Conservation (phyloP, 495 filamentous ascomycete species). For the Penicillium egyptiacum region DNA sequence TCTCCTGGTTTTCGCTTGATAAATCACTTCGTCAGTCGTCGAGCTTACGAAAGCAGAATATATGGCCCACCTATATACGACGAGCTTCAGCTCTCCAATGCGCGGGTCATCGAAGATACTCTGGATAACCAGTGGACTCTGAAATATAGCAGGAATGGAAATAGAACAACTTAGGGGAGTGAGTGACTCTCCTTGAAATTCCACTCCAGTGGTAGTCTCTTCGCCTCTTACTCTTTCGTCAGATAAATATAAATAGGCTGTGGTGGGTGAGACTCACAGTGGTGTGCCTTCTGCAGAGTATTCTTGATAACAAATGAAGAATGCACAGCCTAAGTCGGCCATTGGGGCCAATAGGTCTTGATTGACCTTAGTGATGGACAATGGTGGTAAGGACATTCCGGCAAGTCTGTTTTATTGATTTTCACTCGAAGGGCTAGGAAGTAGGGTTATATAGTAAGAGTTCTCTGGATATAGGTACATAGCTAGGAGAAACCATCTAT, state of each 20-base stretch:
- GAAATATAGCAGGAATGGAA: conserved; percentile 4
- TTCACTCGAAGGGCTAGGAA: no score
- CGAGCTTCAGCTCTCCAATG: conserved; percentile 3
- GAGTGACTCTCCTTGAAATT: not conserved
- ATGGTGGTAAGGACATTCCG: no score
- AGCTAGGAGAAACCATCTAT: no score
- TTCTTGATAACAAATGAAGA: conserved; percentile 7
- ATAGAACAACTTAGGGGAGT: not conserved
- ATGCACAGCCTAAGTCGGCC: no score
- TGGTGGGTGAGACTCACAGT: conserved; percentile 1
- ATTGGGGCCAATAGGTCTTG: no score
- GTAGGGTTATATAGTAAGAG: no score
- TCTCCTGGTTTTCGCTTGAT: not conserved
- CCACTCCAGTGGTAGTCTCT: conserved; percentile 7
- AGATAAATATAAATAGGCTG: not conserved
- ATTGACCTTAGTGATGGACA: no score
- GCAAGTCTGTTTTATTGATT: no score
- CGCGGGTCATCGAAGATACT: conserved; percentile 4
- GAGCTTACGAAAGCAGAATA: conserved; percentile 1
- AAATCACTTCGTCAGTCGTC: conserved; percentile 4
- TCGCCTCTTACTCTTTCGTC: not conserved
- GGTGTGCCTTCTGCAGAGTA: conserved; percentile 1
- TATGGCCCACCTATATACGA: not conserved
- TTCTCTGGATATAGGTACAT: no score
- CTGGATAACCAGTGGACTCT: conserved; percentile 1